Percentiles rank a stretch among this genome's conserved stretches.
Evolutionary conservation across 176 grass and related monocot genomes (phyloP).

Genomic region (Triticum dicoccoides): DNA sequence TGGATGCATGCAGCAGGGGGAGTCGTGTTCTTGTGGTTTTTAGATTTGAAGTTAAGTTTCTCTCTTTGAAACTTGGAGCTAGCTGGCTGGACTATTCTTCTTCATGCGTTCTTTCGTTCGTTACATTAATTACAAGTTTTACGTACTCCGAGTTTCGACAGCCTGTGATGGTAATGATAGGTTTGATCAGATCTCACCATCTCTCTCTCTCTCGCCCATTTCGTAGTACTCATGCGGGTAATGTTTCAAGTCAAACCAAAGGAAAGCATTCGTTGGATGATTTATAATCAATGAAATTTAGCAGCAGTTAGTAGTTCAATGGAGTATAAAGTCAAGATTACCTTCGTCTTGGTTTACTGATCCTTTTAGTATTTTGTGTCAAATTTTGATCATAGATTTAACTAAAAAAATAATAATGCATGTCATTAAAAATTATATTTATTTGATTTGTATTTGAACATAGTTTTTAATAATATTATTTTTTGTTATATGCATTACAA

Average conservation of each 20-base stretch:
- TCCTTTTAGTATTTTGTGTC: too few species aligned
- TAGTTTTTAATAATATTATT: too few species aligned
- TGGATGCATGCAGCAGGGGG: constrained; percentile 2
- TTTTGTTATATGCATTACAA: too few species aligned
- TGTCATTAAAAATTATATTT: too few species aligned
- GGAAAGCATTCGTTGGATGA: neutral
- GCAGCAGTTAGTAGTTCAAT: too few species aligned
- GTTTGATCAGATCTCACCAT: constrained; percentile 18
- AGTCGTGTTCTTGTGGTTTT: constrained; percentile 30
- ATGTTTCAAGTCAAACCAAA: neutral
- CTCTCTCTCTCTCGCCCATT: neutral
- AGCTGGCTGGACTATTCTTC: constrained; percentile 2
- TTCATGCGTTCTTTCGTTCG: constrained; percentile 19
- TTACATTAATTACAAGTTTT: constrained; percentile 27
- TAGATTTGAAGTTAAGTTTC: neutral
- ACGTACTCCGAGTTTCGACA: constrained; percentile 3
- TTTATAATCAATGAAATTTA: too few species aligned
- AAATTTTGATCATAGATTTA: too few species aligned
- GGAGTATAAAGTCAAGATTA: too few species aligned
- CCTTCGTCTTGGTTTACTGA: too few species aligned
- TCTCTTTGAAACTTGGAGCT: constrained; percentile 51
- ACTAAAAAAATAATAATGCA: too few species aligned
- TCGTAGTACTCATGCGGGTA: neutral
- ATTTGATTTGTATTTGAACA: too few species aligned
- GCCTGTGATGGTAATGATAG: neutral